These are phyloP conservation scores for Haematococcus lacustris DNA, from an alignment of 139 green algal genomes.

Conservation along the genomic window DNA sequence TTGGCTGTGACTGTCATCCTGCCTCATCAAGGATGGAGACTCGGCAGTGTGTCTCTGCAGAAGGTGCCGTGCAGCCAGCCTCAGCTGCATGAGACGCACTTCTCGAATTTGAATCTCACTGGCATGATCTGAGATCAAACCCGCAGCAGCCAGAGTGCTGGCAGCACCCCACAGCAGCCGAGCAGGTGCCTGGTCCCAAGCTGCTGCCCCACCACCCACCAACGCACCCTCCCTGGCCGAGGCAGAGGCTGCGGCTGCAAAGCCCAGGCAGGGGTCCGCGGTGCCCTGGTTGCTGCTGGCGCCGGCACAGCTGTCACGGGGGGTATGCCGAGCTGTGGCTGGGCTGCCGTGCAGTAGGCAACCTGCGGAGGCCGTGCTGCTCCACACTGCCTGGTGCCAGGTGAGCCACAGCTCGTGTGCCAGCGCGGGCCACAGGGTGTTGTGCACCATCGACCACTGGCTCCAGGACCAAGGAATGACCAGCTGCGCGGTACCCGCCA, in stretches of 20 bases:
- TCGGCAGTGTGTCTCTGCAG: slow-evolving; percentile 1
- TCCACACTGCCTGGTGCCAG: slow-evolving; percentile 59
- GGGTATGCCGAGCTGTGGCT: too few species aligned
- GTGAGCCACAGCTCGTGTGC: slow-evolving; percentile 67
- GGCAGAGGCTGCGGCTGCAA: too few species aligned
- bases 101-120: slow-evolving; percentile 6
- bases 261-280: too few species aligned
- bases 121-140: neutral
- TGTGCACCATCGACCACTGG: slow-evolving; percentile 21
- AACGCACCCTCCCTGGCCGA: too few species aligned
- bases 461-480: too few species aligned
- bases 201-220: too few species aligned
- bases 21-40: slow-evolving; percentile 16
- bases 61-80: slow-evolving; percentile 33
- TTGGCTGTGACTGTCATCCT: too few species aligned
- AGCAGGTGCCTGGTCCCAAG: slow-evolving; percentile 1
- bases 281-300: neutral
- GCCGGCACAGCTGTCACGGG: too few species aligned
- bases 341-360: slow-evolving; percentile 7
- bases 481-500: too few species aligned
- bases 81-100: slow-evolving; percentile 63
- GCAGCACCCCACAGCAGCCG: neutral
- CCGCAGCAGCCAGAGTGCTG: neutral
- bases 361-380: neutral
- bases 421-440: slow-evolving; percentile 33